These are phyloP conservation scores for Penicillium crystallinum DNA, from an alignment of 495 filamentous ascomycete species.

Conservation along the genomic window DNA sequence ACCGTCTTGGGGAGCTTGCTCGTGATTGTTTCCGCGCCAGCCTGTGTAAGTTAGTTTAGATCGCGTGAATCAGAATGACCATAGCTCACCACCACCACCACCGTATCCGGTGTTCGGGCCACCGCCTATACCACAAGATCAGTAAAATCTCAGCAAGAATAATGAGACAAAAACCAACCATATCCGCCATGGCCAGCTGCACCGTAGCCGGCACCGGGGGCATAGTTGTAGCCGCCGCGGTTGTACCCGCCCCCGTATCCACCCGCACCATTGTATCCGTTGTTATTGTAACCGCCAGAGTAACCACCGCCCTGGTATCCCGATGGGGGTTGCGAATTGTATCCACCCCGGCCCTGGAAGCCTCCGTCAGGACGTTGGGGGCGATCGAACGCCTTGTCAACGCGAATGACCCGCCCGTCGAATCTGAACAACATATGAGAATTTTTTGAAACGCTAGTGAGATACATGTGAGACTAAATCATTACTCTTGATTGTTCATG, in stretches of 20 bases:
- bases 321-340: conserved; percentile 31
- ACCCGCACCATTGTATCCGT: conserved; percentile 14
- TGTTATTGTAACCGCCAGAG: conserved; percentile 31
- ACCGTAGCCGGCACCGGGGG: conserved; percentile 1
- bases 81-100: conserved; percentile 31
- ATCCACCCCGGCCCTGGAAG: conserved; percentile 44
- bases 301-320: conserved; percentile 35
- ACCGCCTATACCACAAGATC: conserved; percentile 13
- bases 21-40: conserved; percentile 31
- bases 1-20: conserved; percentile 20
- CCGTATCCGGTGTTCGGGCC: conserved; percentile 31
- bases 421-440: conserved; percentile 54
- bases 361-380: conserved; percentile 34
- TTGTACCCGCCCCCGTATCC: conserved; percentile 20
- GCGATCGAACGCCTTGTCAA: conserved; percentile 91
- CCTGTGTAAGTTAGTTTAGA: conserved; percentile 11
- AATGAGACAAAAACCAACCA: conserved; percentile 13
- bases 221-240: conserved; percentile 13
- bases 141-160: neutral
- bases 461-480: neutral
- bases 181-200: conserved; percentile 21
- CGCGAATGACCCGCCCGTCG: conserved; percentile 91
- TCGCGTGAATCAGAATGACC: neutral
- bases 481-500: conserved; percentile 96
- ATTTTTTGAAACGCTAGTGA: neutral